Conservation (phyloP, 2,329 filamentous ascomycete species). For the Coniosporium uncinatum region DNA sequence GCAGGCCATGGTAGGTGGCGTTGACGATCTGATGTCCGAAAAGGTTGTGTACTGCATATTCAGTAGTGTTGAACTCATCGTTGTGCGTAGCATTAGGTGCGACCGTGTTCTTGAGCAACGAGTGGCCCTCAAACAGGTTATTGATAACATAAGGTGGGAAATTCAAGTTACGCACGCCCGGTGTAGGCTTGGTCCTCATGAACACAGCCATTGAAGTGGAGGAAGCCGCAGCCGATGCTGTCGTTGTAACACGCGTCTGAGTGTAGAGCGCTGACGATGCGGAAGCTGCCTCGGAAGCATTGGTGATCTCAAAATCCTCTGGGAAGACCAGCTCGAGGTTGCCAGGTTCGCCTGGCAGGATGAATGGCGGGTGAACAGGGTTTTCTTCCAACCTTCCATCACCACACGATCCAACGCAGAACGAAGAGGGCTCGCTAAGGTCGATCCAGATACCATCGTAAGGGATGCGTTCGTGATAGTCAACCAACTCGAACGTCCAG, state of each 20-base stretch:
- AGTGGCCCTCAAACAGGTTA: constrained; percentile 65
- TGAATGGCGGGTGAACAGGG: constrained; percentile 61
- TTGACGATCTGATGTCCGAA: constrained; percentile 65
- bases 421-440: constrained; percentile 56
- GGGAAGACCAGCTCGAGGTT: constrained; percentile 57
- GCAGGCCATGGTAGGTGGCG: constrained; percentile 68
- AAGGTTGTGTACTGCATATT: constrained; percentile 83
- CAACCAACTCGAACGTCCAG: constrained; percentile 49
- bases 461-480: constrained; percentile 45
- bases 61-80: constrained; percentile 61
- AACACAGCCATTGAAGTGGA: constrained; percentile 33
- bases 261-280: constrained; percentile 48
- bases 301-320: constrained; percentile 64
- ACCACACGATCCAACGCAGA: constrained; percentile 70
- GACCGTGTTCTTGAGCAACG: constrained; percentile 67
- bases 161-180: constrained; percentile 61
- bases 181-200: constrained; percentile 53
- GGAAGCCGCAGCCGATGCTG: constrained; percentile 11
- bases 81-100: constrained; percentile 73
- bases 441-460: constrained; percentile 55
- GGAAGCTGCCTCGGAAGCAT: constrained; percentile 59
- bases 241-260: constrained; percentile 37
- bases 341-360: constrained; percentile 58
- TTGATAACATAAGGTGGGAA: constrained; percentile 74
- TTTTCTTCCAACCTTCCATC: constrained; percentile 58